Evolutionary conservation across 768 basidiomycete genomes (phyloP), one percentile per base, ranked within the genome.

Genomic region (Phylloporus sp.): DNA sequence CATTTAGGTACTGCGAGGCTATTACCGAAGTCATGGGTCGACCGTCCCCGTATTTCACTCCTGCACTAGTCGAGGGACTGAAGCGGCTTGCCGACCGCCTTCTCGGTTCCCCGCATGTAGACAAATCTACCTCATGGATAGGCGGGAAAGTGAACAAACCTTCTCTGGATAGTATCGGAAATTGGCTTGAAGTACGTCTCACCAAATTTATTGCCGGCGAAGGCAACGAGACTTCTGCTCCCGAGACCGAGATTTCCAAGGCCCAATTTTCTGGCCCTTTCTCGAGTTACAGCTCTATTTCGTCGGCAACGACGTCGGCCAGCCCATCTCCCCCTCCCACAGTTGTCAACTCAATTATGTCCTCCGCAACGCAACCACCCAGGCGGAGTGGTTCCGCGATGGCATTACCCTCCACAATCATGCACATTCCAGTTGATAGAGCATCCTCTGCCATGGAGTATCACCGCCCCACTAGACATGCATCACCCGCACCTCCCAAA

Each of bases 151-250:
- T 94, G 52, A 76, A 82, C 28, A 92, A 94, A 58, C 93, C 96
- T 3, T 95, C 89, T 50, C 75, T 98, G 37, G 93, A 97, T 63
- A 84, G 83, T 27, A 81, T 98, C 39, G 88, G 93, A 22, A 85
- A 82, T 35, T 97, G 93, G 86, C 74, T 98, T 21, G 95, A 92
- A 67, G 86, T 89, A 11, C 80, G 87, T 15, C 80, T 99, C 60
- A 91, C 91, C 14, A 94, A 94, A 61, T 84, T 99, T 56, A 92
- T 99, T 49, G 90, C 94, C 9, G 96, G 95, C 3, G 93, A 96
- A 42, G 78, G 74, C n/a, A 86, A 86, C 31, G 65, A 68, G 26
- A 63, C 70, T 9, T 55, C 65, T 21, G 60, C 66, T 13, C 69
- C 71, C 14, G 66, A 76, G 10, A 59, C 29, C 27, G 66, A 72